Conservation (phyloP, 139 green algal genomes). For the Micractinium conductrix region DNA sequence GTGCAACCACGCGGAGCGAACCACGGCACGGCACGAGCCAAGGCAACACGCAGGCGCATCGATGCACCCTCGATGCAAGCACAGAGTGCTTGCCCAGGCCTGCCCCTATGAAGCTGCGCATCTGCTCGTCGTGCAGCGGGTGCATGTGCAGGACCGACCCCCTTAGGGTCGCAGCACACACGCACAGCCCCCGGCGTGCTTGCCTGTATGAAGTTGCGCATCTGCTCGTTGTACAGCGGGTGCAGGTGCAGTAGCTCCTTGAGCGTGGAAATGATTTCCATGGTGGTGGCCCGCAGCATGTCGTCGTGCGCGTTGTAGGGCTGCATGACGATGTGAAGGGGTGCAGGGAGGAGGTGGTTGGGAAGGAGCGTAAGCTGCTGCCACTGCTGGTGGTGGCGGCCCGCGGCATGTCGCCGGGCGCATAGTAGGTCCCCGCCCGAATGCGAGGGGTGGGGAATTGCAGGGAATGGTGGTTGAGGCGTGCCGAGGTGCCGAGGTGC, state of each 20-base stretch:
- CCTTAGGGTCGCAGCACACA: too few species aligned
- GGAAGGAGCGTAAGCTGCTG: too few species aligned
- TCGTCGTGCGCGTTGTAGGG: constrained; percentile 81
- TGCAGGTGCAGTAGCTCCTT: constrained; percentile 95
- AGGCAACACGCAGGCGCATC: background rate
- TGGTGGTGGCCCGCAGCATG: constrained; percentile 89
- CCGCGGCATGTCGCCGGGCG: background rate
- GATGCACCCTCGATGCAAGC: background rate
- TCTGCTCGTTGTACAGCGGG: constrained; percentile 96
- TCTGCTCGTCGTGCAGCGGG: constrained; percentile 81
- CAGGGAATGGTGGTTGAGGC: too few species aligned
- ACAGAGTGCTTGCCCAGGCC: too few species aligned
- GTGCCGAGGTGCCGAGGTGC: too few species aligned
- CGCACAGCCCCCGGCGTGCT: background rate
- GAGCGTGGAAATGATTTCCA: constrained; percentile 95
- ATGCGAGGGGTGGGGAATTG: too few species aligned
- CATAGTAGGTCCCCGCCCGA: too few species aligned
- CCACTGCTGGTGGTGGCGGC: background rate
- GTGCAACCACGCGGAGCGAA: background rate
- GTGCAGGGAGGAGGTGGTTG: too few species aligned
- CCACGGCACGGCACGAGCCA: too few species aligned
- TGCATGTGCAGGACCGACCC: constrained; percentile 94
- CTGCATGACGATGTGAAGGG: too few species aligned
- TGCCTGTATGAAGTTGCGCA: constrained; percentile 63
- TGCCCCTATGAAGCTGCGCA: background rate